phyloP scores from a whole-genome alignment of 306 rosid species.

The Inga oerstediana region DNA sequence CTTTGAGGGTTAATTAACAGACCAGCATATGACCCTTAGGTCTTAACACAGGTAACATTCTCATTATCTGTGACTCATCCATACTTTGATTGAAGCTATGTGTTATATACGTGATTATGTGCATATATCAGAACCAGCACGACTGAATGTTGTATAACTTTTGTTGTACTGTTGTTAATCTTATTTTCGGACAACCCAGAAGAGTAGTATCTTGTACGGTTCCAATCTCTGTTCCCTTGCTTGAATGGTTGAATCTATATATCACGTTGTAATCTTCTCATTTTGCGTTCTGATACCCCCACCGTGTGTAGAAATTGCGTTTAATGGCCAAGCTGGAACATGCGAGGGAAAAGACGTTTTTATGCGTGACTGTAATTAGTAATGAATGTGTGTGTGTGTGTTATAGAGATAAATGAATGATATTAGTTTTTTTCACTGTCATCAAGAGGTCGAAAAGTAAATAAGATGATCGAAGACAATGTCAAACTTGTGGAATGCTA shows the following conservation, averaged over 20 bases:
- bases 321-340: background rate
- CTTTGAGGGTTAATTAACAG: conserved; percentile 38
- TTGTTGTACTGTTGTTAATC: conserved; percentile 28
- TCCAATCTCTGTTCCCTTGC: conserved; percentile 6
- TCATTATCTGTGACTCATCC: conserved; percentile 36
- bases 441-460: background rate
- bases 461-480: no score
- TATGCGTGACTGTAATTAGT: conserved; percentile 12
- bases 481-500: no score
- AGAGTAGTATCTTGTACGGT: conserved; percentile 17
- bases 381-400: background rate
- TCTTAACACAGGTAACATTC: conserved; percentile 34
- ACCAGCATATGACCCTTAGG: conserved; percentile 18
- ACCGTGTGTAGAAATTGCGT: conserved; percentile 28
- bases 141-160: conserved; percentile 31
- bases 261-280: conserved; percentile 17
- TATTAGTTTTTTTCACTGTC: background rate
- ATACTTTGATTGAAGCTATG: conserved; percentile 29
- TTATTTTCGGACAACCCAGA: conserved; percentile 26
- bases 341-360: background rate
- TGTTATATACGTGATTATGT: conserved; percentile 41
- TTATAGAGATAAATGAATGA: background rate
- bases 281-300: background rate
- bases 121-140: conserved; percentile 36
- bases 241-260: conserved; percentile 16